Evolutionary conservation across 257 asterid species (phyloP).

Genomic region (Lycium ferocissimum): DNA sequence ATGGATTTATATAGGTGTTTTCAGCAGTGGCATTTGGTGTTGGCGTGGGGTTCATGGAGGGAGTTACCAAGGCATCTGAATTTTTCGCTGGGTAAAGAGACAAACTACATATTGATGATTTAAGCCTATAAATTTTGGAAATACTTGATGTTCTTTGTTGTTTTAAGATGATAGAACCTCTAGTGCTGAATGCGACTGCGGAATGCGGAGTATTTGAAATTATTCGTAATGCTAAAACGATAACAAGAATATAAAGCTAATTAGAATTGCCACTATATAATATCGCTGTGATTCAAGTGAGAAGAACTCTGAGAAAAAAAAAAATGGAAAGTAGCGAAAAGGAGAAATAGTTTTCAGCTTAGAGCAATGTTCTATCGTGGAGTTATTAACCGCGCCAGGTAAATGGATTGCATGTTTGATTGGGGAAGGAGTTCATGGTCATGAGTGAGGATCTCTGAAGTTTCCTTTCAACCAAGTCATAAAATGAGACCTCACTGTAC

Average conservation of each 20-base stretch:
- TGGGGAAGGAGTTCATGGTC: not conserved
- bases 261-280: not conserved
- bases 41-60: conserved; percentile 85
- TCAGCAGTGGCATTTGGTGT: conserved; percentile 92
- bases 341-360: conserved; percentile 6
- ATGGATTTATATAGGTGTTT: conserved; percentile 69
- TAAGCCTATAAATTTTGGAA: not conserved
- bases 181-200: not conserved
- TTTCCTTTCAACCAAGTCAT: conserved; percentile 8
- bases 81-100: conserved; percentile 91
- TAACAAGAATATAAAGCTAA: not conserved
- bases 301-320: not conserved
- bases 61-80: conserved; percentile 83
- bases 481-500: not conserved
- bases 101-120: not conserved
- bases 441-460: conserved; percentile 2
- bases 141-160: not conserved
- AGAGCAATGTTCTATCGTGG: conserved; percentile 13
- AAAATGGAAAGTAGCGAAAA: not conserved
- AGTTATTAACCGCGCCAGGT: not conserved
- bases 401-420: not conserved
- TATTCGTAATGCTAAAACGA: not conserved
- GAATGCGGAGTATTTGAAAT: not conserved
- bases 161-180: conserved; percentile 19
- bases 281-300: conserved; percentile 13